Percentiles rank a stretch among this genome's conserved stretches.
Evolutionary conservation across 768 basidiomycete species (phyloP).

Genomic region (Rickenella mellea): DNA sequence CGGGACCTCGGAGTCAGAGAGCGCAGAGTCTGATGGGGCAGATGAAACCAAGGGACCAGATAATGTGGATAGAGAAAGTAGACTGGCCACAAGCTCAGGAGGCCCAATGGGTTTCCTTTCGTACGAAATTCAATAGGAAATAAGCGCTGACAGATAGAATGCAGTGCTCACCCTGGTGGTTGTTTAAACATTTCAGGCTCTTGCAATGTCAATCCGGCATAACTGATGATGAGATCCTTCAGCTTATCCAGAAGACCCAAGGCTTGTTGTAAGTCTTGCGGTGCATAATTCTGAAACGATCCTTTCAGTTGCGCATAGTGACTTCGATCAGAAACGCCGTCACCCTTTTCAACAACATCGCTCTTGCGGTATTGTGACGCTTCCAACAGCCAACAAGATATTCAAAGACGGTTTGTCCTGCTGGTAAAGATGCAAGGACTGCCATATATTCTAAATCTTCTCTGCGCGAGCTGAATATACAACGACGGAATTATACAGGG

Average conservation of each 20-base stretch:
- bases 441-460: slow-evolving; percentile 69
- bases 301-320: not conserved
- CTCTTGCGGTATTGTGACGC: slow-evolving; percentile 51
- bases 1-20: slow-evolving; percentile 62
- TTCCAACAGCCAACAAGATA: slow-evolving; percentile 92
- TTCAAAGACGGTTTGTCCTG: slow-evolving; percentile 75
- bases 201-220: slow-evolving; percentile 81
- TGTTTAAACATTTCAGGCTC: slow-evolving; percentile 95
- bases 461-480: slow-evolving; percentile 23
- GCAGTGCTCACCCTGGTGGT: slow-evolving; percentile 51
- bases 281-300: slow-evolving; percentile 41
- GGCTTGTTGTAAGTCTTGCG: slow-evolving; percentile 54
- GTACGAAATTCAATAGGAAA: not conserved
- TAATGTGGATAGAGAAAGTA: slow-evolving; percentile 65
- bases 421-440: slow-evolving; percentile 68
- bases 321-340: slow-evolving; percentile 1
- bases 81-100: slow-evolving; percentile 70
- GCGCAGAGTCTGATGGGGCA: slow-evolving; percentile 33
- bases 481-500: slow-evolving; percentile 4
- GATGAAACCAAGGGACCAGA: slow-evolving; percentile 54
- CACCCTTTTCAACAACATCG: slow-evolving; percentile 57
- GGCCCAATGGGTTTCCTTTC: slow-evolving; percentile 63
- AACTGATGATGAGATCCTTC: slow-evolving; percentile 78
- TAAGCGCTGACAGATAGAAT: not conserved
- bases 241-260: slow-evolving; percentile 59